Evolutionary conservation across 2,329 filamentous ascomycete genomes (phyloP), one percentile per base, ranked within the genome.

Genomic region (Penicillium sp.): DNA sequence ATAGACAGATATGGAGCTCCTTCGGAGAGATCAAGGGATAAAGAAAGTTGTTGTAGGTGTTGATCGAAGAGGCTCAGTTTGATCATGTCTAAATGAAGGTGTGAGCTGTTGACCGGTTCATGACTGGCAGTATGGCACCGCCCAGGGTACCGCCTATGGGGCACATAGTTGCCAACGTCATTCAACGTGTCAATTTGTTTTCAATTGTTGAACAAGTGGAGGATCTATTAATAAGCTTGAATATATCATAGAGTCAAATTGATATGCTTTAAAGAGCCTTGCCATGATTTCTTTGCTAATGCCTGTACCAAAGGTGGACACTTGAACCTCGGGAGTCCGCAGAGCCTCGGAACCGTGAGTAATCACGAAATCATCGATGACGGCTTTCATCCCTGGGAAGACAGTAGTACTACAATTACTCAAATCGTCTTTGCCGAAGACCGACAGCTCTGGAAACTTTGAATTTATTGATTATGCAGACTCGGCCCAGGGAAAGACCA

Each of bases 361-460:
- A 65, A 63, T 65, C 62, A 63, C n/a, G 43, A 64, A 65, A 65
- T 54, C 49, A 51, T 50, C 45, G 45, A 18, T 14, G 18, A 22
- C 22, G 8, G 15, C 15, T 37, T 31, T 15, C 12, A 31, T 31
- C 15, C 14, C 29, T 15, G 14, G 29, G 5, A n/a, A 37, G n/a
- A 18, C 15, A 8, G n/a, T 8, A 8, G n/a, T 8, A 15, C 18
- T 22, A 20, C 37, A 11, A 22, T 20, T 40, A 14, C 9, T 40
- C 14, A 6, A 18, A 27, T 14, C 1, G 11, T 43, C 4, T 8
- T 7, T 27, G 22, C 41, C 41, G 41, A 44, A n/a, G 2, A 8
- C 41, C 41, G 41, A 27, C 14, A 44, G 15, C 23, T n/a, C 8
- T 11, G 23, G 11, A 20, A 25, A 3, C 6, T 4, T 33, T 22